Percentiles rank a stretch among this genome's conserved stretches.
phyloP scores from a whole-genome alignment of 192 early-diverging fungal genomes.

The Coemansia biformis region DNA sequence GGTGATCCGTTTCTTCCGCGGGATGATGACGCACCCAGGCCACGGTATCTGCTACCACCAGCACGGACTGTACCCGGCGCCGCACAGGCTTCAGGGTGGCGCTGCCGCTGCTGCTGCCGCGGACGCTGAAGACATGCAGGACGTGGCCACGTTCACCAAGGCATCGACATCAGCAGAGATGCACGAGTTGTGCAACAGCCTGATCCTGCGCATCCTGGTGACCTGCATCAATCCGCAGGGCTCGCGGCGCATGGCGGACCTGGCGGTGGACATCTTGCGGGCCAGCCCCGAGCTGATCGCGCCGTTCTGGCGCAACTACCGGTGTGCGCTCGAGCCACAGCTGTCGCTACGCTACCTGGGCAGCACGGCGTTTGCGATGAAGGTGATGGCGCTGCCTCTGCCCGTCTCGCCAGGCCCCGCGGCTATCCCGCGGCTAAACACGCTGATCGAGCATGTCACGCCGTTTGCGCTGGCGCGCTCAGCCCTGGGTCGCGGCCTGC shows the following conservation, averaged over 20 bases:
- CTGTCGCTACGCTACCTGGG: slow-evolving; percentile 36
- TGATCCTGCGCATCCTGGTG: slow-evolving; percentile 41
- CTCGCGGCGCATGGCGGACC: slow-evolving; percentile 23
- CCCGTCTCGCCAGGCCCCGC: slow-evolving; percentile 6
- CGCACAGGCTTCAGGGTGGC: slow-evolving; percentile 2
- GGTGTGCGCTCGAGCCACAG: slow-evolving; percentile 38
- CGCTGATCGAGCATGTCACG: slow-evolving; percentile 40
- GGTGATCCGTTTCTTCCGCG: slow-evolving; percentile 35
- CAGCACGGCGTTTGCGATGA: slow-evolving; percentile 33
- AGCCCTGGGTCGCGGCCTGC: slow-evolving; percentile 29
- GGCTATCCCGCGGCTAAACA: slow-evolving; percentile 27
- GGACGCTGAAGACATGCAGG: slow-evolving; percentile 6
- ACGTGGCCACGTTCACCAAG: slow-evolving; percentile 19
- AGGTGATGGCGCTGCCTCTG: slow-evolving; percentile 26
- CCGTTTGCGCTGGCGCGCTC: slow-evolving; percentile 21
- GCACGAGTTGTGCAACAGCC: slow-evolving; percentile 38
- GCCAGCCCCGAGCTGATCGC: slow-evolving; percentile 46
- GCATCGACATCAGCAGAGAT: slow-evolving; percentile 7
- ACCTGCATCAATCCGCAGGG: slow-evolving; percentile 21
- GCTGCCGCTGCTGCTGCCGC: neutral
- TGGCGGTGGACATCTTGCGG: slow-evolving; percentile 33
- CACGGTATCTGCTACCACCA: slow-evolving; percentile 45
- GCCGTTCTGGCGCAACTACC: slow-evolving; percentile 43
- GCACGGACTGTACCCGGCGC: slow-evolving; percentile 41
- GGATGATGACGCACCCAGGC: slow-evolving; percentile 44